These are phyloP conservation scores for Dalbergia cultrata DNA, from an alignment of 306 rosid species.

Conservation along the genomic window DNA sequence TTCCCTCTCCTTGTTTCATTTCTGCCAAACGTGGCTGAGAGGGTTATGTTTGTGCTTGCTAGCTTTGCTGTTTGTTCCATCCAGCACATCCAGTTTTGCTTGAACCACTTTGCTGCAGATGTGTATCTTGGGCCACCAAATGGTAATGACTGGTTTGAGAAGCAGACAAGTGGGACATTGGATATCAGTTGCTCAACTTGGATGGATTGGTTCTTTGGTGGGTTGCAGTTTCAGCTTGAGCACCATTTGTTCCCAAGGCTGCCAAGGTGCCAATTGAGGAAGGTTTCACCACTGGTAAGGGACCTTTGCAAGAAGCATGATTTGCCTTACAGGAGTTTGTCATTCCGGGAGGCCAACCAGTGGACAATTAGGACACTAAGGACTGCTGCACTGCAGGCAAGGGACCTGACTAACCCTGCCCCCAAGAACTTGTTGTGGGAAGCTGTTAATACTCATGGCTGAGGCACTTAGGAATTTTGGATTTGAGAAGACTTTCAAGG, in stretches of 20 bases:
- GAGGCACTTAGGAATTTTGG: constrained; percentile 18
- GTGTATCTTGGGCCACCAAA: constrained; percentile 62
- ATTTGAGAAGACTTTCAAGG: constrained; percentile 18
- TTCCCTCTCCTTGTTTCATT: constrained; percentile 66
- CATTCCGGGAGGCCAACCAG: constrained; percentile 65
- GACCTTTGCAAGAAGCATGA: constrained; percentile 73
- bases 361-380: constrained; percentile 57
- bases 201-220: constrained; percentile 81
- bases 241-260: constrained; percentile 66
- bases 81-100: constrained; percentile 69
- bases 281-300: constrained; percentile 60
- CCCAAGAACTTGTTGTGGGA: constrained; percentile 72
- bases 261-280: constrained; percentile 68
- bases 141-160: constrained; percentile 74
- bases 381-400: constrained; percentile 60
- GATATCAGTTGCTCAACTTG: constrained; percentile 59
- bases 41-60: constrained; percentile 62
- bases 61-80: constrained; percentile 65
- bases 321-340: constrained; percentile 64
- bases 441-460: constrained; percentile 69
- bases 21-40: constrained; percentile 70
- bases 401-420: constrained; percentile 44
- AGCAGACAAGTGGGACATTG: constrained; percentile 64
- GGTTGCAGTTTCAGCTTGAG: constrained; percentile 68
- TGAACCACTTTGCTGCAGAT: constrained; percentile 69